phyloP scores from a whole-genome alignment of 495 filamentous ascomycete genomes.

The Penicillium pulvis region DNA sequence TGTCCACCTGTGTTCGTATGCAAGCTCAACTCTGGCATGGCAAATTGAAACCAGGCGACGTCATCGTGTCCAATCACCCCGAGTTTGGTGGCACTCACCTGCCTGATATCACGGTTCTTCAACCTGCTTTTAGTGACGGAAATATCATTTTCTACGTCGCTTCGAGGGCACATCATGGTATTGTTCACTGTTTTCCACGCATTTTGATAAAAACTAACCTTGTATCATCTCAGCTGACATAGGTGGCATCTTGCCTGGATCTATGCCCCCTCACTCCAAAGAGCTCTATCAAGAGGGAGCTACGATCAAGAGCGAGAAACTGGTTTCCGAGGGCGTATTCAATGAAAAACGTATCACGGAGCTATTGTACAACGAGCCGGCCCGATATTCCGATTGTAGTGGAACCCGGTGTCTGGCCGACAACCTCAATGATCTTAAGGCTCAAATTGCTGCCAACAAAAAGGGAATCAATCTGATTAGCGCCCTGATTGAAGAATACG shows the following conservation, averaged over 20 bases:
- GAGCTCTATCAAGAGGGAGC: slow-evolving; percentile 94
- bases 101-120: slow-evolving; percentile 86
- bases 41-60: slow-evolving; percentile 85
- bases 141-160: slow-evolving; percentile 90
- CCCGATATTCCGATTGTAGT: slow-evolving; percentile 79
- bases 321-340: slow-evolving; percentile 87
- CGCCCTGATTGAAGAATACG: slow-evolving; percentile 81
- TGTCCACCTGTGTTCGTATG: slow-evolving; percentile 64
- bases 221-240: slow-evolving; percentile 67
- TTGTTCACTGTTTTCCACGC: not conserved
- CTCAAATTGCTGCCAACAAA: slow-evolving; percentile 92
- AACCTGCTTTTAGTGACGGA: slow-evolving; percentile 74
- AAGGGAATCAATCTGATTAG: slow-evolving; percentile 91
- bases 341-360: slow-evolving; percentile 82
- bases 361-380: slow-evolving; percentile 80
- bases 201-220: slow-evolving; percentile 58
- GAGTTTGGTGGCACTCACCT: slow-evolving; percentile 87
- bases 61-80: slow-evolving; percentile 92
- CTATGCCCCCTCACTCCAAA: slow-evolving; percentile 91
- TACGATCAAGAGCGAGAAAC: slow-evolving; percentile 86
- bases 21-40: slow-evolving; percentile 81
- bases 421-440: slow-evolving; percentile 93
- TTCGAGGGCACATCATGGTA: slow-evolving; percentile 69
- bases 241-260: slow-evolving; percentile 89
- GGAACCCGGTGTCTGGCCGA: slow-evolving; percentile 87